A percentile compares a stretch with the other conserved stretches of the same genome.
These are phyloP conservation scores for Neurospora intermedia DNA, from an alignment of 495 filamentous ascomycete species.

Conservation along the genomic window DNA sequence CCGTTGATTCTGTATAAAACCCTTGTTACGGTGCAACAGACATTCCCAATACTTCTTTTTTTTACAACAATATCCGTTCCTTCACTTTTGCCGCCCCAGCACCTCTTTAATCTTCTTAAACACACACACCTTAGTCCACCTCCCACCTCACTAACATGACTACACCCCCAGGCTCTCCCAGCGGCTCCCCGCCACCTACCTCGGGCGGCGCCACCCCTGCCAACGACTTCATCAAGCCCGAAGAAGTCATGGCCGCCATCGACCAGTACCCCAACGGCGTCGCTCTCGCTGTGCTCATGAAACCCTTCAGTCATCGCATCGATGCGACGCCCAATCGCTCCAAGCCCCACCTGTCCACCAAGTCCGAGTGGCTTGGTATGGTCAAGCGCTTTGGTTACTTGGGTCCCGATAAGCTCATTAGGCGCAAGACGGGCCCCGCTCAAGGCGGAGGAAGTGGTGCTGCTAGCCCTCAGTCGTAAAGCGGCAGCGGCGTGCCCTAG, in stretches of 20 bases:
- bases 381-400: constrained; percentile 22
- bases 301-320: constrained; percentile 49
- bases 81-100: background rate
- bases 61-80: background rate
- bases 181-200: background rate
- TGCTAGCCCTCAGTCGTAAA: background rate
- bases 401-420: constrained; percentile 35
- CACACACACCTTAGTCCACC: background rate
- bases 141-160: background rate
- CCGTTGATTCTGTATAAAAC: background rate
- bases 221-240: background rate
- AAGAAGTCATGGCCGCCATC: background rate
- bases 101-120: background rate
- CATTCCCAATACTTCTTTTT: too few species aligned
- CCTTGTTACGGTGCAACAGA: background rate
- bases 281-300: constrained; percentile 46
- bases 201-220: background rate
- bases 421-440: constrained; percentile 19
- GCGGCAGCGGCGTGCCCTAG: background rate
- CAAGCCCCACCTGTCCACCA: constrained; percentile 28
- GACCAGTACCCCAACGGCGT: background rate
- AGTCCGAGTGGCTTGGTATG: constrained; percentile 40
- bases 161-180: background rate
- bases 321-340: constrained; percentile 15
- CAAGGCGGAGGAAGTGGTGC: background rate